Base-by-base conservation (phyloP, 2,329 filamentous ascomycete species). In the Pseudofabraea citricarpa region DNA sequence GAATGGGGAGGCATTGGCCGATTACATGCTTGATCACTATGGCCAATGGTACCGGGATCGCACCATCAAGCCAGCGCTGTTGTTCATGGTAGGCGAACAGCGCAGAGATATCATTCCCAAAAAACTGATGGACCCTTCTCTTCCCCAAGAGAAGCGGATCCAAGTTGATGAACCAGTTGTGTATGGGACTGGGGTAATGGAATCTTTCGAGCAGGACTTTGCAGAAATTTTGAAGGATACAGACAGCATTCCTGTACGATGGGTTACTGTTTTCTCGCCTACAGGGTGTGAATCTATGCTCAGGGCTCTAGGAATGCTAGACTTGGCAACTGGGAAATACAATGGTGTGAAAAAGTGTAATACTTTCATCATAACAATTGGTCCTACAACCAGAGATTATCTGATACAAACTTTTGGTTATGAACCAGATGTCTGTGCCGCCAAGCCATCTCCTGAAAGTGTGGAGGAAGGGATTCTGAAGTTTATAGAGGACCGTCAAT, bases 81-180 rank as follows among this genome's bases (percentile, higher is more conserved):
- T 97, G 1, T 98, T 97, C 62, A 75, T 94, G 12, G 90, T 95
- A 0, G 93, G 93, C 16, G 91, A 96, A 61, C 87, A 90, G 60
- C 78, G 90, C 43, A 73, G 93, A 35, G 93, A 97, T 61, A 81
- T 95, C 52, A 95, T 98, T 50, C 90, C 93, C 1, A 87, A 78
- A 55, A 88, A 79, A 1, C 69, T 97, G 27, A 86, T 82, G 71
- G 74, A 77, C 29, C 59, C 69, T 0, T 55, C 60, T 0, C 65
- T 90, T 7, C 63, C 74, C 0, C 50, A 60, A 0, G 58, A 69
- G 12, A 63, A 65, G 41, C 70, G 77, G 38, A 85, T 93, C 18
- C 64, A 64, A 6, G 85, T 97, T 1, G 77, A 85, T 27, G 90
- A 97, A 64, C 60, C 89, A 6, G 81, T 91, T 2, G 83, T 96